A percentile compares a stretch with the other conserved stretches of the same genome.
Conservation (phyloP, 169 alveolate genomes). For the Cryptosporidium parvum region DNA sequence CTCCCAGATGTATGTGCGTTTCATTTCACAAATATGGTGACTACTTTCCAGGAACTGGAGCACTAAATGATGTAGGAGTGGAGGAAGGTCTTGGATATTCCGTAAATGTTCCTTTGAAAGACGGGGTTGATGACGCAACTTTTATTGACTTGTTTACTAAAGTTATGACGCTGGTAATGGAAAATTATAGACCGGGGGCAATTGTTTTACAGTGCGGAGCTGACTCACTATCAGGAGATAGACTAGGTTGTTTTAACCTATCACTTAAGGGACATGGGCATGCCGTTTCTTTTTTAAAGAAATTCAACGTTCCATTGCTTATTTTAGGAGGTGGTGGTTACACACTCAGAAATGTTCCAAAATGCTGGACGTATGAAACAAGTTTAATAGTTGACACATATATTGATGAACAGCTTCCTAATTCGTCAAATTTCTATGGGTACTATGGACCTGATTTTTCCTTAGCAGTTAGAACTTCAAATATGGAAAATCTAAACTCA, state of each 20-base stretch:
- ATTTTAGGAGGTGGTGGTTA: slow-evolving; percentile 93
- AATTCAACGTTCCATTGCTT: slow-evolving; percentile 86
- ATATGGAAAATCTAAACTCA: slow-evolving; percentile 89
- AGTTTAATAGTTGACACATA: slow-evolving; percentile 82
- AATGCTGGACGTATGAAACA: slow-evolving; percentile 92
- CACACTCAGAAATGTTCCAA: slow-evolving; percentile 90
- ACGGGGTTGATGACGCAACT: slow-evolving; percentile 90
- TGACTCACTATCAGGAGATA: slow-evolving; percentile 91
- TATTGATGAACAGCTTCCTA: slow-evolving; percentile 87
- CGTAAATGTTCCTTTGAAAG: slow-evolving; percentile 90
- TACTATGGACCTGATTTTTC: slow-evolving; percentile 90
- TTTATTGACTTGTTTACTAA: slow-evolving; percentile 85
- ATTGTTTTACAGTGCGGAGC: slow-evolving; percentile 91
- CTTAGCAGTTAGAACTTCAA: slow-evolving; percentile 87
- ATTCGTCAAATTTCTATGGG: slow-evolving; percentile 84
- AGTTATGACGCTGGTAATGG: slow-evolving; percentile 86
- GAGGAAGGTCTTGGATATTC: slow-evolving; percentile 89
- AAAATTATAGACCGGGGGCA: slow-evolving; percentile 89
- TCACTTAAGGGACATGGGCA: slow-evolving; percentile 87
- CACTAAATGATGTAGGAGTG: slow-evolving; percentile 88
- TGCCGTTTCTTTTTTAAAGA: slow-evolving; percentile 77
- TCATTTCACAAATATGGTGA: slow-evolving; percentile 92
- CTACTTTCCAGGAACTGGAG: slow-evolving; percentile 94
- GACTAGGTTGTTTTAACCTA: slow-evolving; percentile 90
- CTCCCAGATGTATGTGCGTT: slow-evolving; percentile 86